Conservation (phyloP, 139 green algal species). For the Tetratostichococcus sp. region DNA sequence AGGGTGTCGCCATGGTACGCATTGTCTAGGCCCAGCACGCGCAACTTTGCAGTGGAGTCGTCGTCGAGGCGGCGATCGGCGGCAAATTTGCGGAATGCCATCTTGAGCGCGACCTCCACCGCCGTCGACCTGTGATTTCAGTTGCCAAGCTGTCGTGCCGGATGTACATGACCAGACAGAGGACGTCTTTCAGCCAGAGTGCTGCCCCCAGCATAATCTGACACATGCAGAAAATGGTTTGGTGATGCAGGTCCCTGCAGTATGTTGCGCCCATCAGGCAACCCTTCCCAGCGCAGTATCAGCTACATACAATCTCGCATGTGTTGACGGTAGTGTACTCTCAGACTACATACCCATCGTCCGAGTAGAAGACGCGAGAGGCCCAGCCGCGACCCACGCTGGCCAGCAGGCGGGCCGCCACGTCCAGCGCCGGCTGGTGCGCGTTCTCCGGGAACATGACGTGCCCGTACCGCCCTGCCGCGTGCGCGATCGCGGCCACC, state of each 20-base stretch:
- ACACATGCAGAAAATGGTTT: no score
- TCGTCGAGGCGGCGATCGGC: background rate
- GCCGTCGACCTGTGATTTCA: constrained; percentile 78
- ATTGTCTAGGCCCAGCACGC: constrained; percentile 81
- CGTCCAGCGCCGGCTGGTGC: constrained; percentile 56
- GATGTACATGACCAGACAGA: background rate
- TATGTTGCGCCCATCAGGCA: no score
- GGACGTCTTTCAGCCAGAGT: no score
- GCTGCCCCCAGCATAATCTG: no score
- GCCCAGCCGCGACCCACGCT: constrained; percentile 73
- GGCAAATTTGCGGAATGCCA: constrained; percentile 82
- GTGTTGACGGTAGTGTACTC: no score
- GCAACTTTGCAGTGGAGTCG: constrained; percentile 5
- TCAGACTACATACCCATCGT: constrained; percentile 82
- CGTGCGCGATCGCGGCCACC: constrained; percentile 52
- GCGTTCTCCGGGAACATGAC: constrained; percentile 90
- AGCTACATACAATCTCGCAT: no score
- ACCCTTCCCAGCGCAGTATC: no score
- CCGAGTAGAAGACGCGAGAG: constrained; percentile 78
- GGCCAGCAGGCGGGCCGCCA: constrained; percentile 50
- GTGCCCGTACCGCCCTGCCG: constrained; percentile 84
- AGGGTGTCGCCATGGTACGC: constrained; percentile 98
- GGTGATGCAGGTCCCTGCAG: no score
- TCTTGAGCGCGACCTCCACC: constrained; percentile 94
- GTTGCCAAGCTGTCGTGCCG: no score